A percentile compares a stretch with the other conserved stretches of the same genome.
These are phyloP conservation scores for Besnoitia besnoiti DNA, from an alignment of 169 alveolate species.

Conservation along the genomic window DNA sequence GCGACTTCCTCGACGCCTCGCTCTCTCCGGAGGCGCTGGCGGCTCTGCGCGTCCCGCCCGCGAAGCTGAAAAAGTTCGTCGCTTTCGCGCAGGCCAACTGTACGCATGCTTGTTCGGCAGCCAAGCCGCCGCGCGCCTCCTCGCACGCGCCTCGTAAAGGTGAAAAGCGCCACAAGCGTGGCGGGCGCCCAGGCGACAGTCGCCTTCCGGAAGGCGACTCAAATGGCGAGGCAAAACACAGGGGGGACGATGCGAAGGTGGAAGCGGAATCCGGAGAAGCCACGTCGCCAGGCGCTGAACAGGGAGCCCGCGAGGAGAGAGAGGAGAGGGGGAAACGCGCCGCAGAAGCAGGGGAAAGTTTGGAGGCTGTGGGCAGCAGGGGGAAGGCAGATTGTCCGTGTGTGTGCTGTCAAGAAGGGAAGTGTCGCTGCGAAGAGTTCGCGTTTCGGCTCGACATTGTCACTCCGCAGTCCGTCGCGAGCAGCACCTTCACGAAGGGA, in stretches of 20 bases:
- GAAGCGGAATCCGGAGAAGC: too few species aligned
- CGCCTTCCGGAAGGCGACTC: too few species aligned
- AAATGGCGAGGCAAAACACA: too few species aligned
- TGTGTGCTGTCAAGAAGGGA: not conserved
- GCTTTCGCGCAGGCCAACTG: not conserved
- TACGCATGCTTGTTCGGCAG: not conserved
- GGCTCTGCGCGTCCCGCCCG: slow-evolving; percentile 10
- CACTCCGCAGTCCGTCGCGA: slow-evolving; percentile 70
- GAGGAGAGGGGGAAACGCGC: not conserved
- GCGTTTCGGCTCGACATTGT: slow-evolving; percentile 79
- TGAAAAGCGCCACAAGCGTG: too few species aligned
- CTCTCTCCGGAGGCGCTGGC: slow-evolving; percentile 18
- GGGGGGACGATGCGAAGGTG: too few species aligned
- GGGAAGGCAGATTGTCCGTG: not conserved
- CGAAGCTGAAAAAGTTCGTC: not conserved
- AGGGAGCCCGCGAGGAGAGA: too few species aligned
- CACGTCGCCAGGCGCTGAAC: not conserved
- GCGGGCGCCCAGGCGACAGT: too few species aligned
- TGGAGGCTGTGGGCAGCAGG: too few species aligned
- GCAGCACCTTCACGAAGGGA: slow-evolving; percentile 81
- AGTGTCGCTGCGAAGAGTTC: not conserved
- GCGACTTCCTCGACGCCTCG: not conserved
- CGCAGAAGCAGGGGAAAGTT: not conserved
- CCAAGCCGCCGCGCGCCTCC: not conserved
- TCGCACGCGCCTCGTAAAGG: too few species aligned